Evolutionary conservation across 371 early-diverging fungal genomes (phyloP).

Genomic region (Umbelopsis sp.): DNA sequence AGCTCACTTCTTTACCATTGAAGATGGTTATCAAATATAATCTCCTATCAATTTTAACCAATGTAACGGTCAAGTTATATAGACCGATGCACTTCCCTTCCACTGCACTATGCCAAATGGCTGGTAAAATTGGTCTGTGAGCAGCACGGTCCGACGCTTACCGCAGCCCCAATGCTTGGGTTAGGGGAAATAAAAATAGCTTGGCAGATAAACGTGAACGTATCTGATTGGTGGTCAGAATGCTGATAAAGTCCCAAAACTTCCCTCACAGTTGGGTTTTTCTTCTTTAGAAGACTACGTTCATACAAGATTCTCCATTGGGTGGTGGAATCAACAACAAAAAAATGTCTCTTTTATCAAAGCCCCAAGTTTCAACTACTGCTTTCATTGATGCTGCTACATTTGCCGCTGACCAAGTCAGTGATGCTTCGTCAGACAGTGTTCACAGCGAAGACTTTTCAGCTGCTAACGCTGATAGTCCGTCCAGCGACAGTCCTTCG

Average conservation of each 20-base stretch:
- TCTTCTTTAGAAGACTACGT: constrained; percentile 29
- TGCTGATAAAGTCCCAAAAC: neutral
- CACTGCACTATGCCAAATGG: no score
- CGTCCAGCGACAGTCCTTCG: constrained; percentile 21
- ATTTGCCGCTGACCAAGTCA: constrained; percentile 28
- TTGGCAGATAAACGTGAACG: constrained; percentile 10
- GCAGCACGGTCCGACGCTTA: neutral
- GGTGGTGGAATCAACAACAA: constrained; percentile 42
- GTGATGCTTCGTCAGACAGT: neutral
- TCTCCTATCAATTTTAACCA: no score
- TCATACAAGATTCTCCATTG: constrained; percentile 40
- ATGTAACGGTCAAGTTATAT: no score
- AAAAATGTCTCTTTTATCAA: constrained; percentile 22
- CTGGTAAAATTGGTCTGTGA: neutral
- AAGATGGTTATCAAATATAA: no score
- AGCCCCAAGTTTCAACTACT: constrained; percentile 27
- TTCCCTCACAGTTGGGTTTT: constrained; percentile 3
- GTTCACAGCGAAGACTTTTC: constrained; percentile 15
- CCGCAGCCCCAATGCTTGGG: neutral
- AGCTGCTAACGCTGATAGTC: constrained; percentile 24
- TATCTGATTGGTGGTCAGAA: constrained; percentile 1
- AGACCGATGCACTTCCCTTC: no score
- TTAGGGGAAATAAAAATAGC: neutral
- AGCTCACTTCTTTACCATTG: no score
- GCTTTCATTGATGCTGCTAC: constrained; percentile 34